Base-by-base conservation (phyloP, 495 filamentous ascomycete genomes). In the Cetradonia linearis region DNA sequence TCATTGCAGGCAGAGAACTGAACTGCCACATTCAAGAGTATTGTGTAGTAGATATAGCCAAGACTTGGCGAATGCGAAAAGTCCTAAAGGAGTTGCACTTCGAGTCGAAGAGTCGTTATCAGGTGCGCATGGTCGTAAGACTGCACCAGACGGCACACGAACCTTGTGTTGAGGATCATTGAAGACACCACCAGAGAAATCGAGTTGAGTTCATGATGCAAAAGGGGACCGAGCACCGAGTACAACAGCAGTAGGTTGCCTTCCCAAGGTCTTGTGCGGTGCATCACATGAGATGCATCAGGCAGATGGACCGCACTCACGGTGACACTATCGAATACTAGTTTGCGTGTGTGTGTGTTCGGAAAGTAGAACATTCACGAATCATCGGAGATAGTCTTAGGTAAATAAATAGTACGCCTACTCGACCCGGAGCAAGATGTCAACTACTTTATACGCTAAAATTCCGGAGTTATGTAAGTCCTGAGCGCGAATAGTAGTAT, bases 201-300 rank as follows among this genome's bases (percentile, higher is more conserved):
- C 2, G 10, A n/a, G 20, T 11, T 13, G 16, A n/a, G 28, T 25
- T 18, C 33, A 54, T 4, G 1, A 34, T 54, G 31, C 20, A 34
- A 30, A 18, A 34, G 50, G 23, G 31, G 50, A 30, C n/a, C 50
- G 50, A 54, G 50, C 50, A 34, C 18, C 50, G 30, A 36, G 50
- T 30, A 36, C 50, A 25, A 34, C 28, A 34, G n/a, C 16, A 36
- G 31, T 5, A 34, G 31, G 50, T 18, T 20, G 16, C 28, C 16
- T 33, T 54, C 31, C 13, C 10, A 34, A 34, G 18, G n/a, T 30
- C 16, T 31, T 31, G 50, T 25, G 28, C 30, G n/a, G 31, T 10
- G 11, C 50, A 34, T 54, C 50, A 36, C 50, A 20, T 36, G 50
- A 54, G 31, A 34, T 31, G 37, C 36, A 0, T 36, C 16, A 56